A percentile compares a stretch with the other conserved stretches of the same genome.
Conservation (phyloP, 768 basidiomycete species). For the Leccinum disarticulatum region DNA sequence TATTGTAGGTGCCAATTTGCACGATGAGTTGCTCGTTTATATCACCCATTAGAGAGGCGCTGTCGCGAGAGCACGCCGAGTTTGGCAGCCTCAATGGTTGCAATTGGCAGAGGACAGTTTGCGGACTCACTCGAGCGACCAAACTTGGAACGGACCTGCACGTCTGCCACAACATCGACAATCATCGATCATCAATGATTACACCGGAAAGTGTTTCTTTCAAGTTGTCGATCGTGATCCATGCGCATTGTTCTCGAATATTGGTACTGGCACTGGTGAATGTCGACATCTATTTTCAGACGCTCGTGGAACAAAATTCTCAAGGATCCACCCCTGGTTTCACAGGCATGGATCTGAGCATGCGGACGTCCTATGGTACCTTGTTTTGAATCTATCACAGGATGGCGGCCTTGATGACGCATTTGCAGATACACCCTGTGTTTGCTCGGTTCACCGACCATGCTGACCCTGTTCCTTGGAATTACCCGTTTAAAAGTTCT, state of each 20-base stretch:
- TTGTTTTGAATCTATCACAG: background rate
- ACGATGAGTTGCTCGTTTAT: slow-evolving; percentile 49
- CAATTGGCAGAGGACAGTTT: too few species aligned
- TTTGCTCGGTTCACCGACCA: background rate
- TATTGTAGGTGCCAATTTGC: slow-evolving; percentile 89
- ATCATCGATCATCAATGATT: background rate
- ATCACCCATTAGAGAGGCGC: slow-evolving; percentile 11
- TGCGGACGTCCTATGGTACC: background rate
- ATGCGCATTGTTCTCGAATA: background rate
- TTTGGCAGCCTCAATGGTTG: too few species aligned
- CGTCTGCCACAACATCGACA: background rate
- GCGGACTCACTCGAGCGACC: background rate
- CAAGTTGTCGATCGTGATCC: background rate
- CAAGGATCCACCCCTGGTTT: background rate
- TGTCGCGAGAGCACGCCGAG: too few species aligned
- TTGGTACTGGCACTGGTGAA: background rate
- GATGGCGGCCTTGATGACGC: background rate
- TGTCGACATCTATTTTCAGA: background rate
- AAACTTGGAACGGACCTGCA: background rate
- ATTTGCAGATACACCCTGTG: background rate
- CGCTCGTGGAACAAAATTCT: background rate
- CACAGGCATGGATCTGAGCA: background rate
- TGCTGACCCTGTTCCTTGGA: background rate
- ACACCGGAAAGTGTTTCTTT: background rate
- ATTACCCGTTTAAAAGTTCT: background rate